Base-by-base conservation (phyloP, 2,329 filamentous ascomycete species). In the Lasiodiplodia gonubiensis region DNA sequence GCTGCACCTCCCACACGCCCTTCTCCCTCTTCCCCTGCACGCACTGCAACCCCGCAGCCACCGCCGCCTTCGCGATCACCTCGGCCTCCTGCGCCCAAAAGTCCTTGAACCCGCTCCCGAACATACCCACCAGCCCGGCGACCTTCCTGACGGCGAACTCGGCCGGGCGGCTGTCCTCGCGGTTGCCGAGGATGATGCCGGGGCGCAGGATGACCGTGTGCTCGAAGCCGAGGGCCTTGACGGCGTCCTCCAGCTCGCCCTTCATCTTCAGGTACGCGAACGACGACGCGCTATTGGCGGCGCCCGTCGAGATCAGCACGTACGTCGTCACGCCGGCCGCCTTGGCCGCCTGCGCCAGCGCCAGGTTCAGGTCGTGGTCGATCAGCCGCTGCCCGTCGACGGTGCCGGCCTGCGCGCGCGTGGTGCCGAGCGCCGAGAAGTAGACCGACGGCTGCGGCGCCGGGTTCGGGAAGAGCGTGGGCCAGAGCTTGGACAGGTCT, bases 331-430 rank as follows among this genome's bases (percentile, higher is more conserved):
- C 86, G 42, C 92, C 92, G 0, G 89, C 87, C 4, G 85, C 86
- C 75, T 90, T 92, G 52, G 94, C 92, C 0, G 90, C 89, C 69
- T 86, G 85, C 3, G 92, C 93, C 27, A 97, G 84, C 70, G 90
- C 89, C 59, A 96, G 79, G 79, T 97, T 97, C 53, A 97, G 84
- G 75, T 95, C 93, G 76, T 93, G 88, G 81, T 97, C 94, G 70
- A 97, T 92, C 75, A 92, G 91, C 81, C 92, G 91, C 80, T 97
- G 94, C 69, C 89, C 88, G 33, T 88, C 90, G 71, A 97, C 81
- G 67, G 90, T 85, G 69, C 94, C 94, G 0, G 93, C 93, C 14
- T 85, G 84, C 0, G 83, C 90, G 59, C 89, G 87, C 0, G 94
- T 97, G 2, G 93, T 97, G 68, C 90, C 94, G 0, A 97, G 85